Percentiles rank a stretch among this genome's conserved stretches.
Conservation (phyloP, 1,284 basidiomycete species). For the Apiotrichum domesticum region DNA sequence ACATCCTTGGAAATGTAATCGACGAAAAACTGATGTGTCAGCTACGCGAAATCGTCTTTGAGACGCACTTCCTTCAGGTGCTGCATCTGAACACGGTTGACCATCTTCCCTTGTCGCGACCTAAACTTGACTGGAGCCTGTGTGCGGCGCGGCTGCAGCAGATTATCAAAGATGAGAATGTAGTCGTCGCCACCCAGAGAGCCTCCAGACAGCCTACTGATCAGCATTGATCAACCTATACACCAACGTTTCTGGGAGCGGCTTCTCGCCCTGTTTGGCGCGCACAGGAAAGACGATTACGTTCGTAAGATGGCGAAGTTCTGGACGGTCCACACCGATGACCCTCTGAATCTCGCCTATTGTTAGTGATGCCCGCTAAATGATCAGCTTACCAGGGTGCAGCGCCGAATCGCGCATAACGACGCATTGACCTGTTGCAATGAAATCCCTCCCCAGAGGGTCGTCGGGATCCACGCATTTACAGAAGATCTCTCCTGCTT, state of each 20-base stretch:
- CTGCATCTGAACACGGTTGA: conserved; percentile 16
- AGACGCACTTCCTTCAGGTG: conserved; percentile 18
- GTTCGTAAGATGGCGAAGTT: conserved; percentile 24
- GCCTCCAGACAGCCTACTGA: conserved; percentile 22
- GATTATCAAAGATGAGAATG: conserved; percentile 28
- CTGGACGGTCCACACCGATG: conserved; percentile 21
- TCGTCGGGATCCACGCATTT: conserved; percentile 19
- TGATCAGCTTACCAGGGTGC: conserved; percentile 11
- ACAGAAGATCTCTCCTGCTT: conserved; percentile 29
- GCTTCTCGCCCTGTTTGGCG: conserved; percentile 1
- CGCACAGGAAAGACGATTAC: conserved; percentile 29
- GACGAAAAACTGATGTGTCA: neutral
- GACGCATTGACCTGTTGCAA: conserved; percentile 15
- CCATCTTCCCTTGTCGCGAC: conserved; percentile 5
- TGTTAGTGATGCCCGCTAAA: neutral
- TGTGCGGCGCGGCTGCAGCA: conserved; percentile 11
- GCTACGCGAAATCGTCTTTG: conserved; percentile 5
- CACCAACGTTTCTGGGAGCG: conserved; percentile 21
- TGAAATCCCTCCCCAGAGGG: conserved; percentile 1
- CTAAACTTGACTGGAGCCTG: conserved; percentile 17
- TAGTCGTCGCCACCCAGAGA: conserved; percentile 30
- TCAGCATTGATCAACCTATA: neutral
- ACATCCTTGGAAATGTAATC: neutral
- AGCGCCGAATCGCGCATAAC: conserved; percentile 25
- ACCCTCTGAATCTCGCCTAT: conserved; percentile 25